Base-by-base conservation (phyloP, 305 asterid genomes). In the Fraxinus nigra region DNA sequence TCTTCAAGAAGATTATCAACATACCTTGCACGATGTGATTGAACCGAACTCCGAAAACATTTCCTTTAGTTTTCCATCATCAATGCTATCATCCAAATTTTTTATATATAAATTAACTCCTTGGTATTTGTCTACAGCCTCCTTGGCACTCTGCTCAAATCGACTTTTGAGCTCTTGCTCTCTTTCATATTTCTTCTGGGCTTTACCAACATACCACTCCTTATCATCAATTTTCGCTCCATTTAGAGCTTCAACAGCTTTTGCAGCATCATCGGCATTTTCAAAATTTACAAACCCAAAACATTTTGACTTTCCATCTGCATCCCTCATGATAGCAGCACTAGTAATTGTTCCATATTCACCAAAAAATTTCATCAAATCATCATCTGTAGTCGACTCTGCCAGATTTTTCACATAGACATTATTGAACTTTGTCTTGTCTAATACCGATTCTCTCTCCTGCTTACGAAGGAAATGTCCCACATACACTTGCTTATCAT, bases 161-260 rank as follows among this genome's bases (percentile, higher is more conserved):
- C 78, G 59, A 78, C 32, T 80, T 77, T 76, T 84, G 28, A 84
- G 56, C 56, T 80, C 86, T 65, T 80, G 86, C 78, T 84, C 86
- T 78, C 86, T 84, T 73, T 84, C 86, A 26, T 80, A 80, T 28
- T 84, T 84, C 75, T 80, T 84, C 51, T 80, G 86, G 56, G 86
- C 86, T 70, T 84, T 84, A 59, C 86, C 86, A 76, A 84, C 86
- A 51, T 80, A 84, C 86, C 84, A 84, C 56, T 84, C 86, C 78
- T 84, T 84, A 8, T 84, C 86, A 54, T 84, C 86, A 76, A 84
- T 74, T 80, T 76, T 80, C 30, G 81, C 78, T 51, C 86, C 86
- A 76, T 84, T 80, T 22, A 84, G 61, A 32, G 82, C 81, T 20
- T 84, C 86, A 48, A 84, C 86, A 34, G 86, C 84, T 37, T 56